Evolutionary conservation across 2,329 filamentous ascomycete species (phyloP).

Genomic region (Aspergillus aculeatus): DNA sequence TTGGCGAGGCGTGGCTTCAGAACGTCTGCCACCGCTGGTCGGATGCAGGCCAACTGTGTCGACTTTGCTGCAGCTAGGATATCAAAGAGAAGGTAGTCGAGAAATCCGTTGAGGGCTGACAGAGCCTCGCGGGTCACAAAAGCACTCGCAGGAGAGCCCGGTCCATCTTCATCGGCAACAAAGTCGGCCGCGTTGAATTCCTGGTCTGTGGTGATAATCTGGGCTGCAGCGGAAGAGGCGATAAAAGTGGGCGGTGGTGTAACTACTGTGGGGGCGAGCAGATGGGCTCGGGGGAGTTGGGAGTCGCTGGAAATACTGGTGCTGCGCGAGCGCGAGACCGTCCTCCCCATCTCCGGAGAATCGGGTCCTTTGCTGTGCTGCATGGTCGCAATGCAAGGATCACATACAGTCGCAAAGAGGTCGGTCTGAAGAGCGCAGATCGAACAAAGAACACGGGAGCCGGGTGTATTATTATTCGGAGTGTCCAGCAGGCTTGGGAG

Average conservation of each 20-base stretch:
- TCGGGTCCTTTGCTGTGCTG: conserved; percentile 32
- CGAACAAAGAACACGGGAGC: neutral
- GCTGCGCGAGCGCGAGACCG: conserved; percentile 38
- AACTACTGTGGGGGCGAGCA: conserved; percentile 66
- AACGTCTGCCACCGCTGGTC: conserved; percentile 80
- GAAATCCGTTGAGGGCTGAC: conserved; percentile 80
- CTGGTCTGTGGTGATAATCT: conserved; percentile 87
- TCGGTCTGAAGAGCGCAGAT: neutral
- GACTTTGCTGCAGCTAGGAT: conserved; percentile 79
- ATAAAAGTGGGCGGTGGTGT: conserved; percentile 84
- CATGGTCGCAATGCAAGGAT: conserved; percentile 25
- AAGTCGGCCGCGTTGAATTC: conserved; percentile 70
- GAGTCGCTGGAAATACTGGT: conserved; percentile 42
- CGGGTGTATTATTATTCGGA: neutral
- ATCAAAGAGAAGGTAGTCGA: conserved; percentile 90
- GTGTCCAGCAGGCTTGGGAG: neutral
- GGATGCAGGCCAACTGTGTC: conserved; percentile 70
- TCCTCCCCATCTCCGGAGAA: conserved; percentile 29
- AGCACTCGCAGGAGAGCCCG: conserved; percentile 66
- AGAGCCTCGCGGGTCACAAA: conserved; percentile 72
- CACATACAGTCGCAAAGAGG: conserved; percentile 5
- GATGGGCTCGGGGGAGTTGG: conserved; percentile 35
- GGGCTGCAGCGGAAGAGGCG: conserved; percentile 79
- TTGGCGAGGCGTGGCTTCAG: conserved; percentile 85
- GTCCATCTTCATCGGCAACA: conserved; percentile 67